phyloP scores from a whole-genome alignment of 176 grass and related monocot genomes.

The Hordeum marinum region DNA sequence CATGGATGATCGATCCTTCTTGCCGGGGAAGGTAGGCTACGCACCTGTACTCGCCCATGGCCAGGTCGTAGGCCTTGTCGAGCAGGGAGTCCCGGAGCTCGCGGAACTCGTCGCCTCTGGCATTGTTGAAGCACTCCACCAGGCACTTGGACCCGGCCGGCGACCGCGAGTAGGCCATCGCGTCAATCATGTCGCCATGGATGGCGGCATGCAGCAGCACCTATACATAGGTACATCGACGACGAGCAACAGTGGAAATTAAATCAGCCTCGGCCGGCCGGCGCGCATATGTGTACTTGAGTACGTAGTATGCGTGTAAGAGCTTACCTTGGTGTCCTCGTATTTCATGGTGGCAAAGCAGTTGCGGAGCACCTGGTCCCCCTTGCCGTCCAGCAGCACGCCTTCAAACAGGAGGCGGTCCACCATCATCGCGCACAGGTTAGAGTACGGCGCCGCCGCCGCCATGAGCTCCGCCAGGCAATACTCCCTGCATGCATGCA shows the following conservation, averaged over 20 bases:
- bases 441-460: not conserved
- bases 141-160: slow-evolving; percentile 18
- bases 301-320: too few species aligned
- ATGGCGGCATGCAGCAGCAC: not conserved
- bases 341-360: slow-evolving; percentile 16
- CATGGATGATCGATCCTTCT: not conserved
- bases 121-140: not conserved
- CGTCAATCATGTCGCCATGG: accelerated
- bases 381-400: not conserved
- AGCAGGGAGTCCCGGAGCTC: not conserved
- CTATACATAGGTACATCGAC: slow-evolving; percentile 2
- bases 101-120: not conserved
- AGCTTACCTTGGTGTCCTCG: not conserved
- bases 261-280: not conserved
- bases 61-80: not conserved
- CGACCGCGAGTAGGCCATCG: not conserved
- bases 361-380: not conserved
- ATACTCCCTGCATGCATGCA: not conserved
- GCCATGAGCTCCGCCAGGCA: not conserved
- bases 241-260: not conserved
- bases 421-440: not conserved
- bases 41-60: slow-evolving; percentile 20
- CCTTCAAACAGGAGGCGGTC: not conserved
- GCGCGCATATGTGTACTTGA: too few species aligned
- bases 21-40: not conserved